These are phyloP conservation scores for Sphagnum tenellum DNA, from an alignment of 225 moss, liverwort and hornwort species.

Conservation along the genomic window DNA sequence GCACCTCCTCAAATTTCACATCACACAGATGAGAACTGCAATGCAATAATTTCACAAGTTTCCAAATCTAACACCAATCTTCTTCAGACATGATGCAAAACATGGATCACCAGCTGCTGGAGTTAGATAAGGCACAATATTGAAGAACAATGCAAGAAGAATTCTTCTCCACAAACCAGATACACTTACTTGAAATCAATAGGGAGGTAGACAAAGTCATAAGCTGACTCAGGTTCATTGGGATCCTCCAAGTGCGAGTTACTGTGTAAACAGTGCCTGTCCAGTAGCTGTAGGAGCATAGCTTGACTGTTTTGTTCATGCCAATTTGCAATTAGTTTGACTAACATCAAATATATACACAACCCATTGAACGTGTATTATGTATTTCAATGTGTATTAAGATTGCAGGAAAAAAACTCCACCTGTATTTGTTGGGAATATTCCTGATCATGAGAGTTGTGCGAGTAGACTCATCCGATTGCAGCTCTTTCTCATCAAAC, in stretches of 20 bases:
- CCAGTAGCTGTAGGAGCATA: conserved; percentile 75
- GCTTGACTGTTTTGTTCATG: conserved; percentile 41
- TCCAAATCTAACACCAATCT: too few relatives aligned
- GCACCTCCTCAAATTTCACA: not conserved
- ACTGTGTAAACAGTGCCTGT: conserved; percentile 60
- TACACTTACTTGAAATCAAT: conserved; percentile 85
- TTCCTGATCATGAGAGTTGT: conserved; percentile 97
- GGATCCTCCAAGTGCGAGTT: conserved; percentile 43
- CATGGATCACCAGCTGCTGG: too few relatives aligned
- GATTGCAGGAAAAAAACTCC: not conserved
- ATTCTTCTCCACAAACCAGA: too few relatives aligned
- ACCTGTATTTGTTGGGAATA: conserved; percentile 99
- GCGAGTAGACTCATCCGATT: conserved; percentile 41
- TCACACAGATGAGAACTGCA: too few relatives aligned
- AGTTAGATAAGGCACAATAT: too few relatives aligned
- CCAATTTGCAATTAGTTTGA: too few relatives aligned
- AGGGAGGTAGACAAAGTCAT: conserved; percentile 93
- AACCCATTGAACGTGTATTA: not conserved
- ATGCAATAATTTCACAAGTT: too few relatives aligned
- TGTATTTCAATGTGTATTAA: too few relatives aligned
- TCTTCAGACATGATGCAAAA: too few relatives aligned
- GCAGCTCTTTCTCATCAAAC: conserved; percentile 54
- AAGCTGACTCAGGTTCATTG: conserved; percentile 75
- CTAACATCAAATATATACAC: too few relatives aligned
- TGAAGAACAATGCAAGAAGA: too few relatives aligned